Conservation (phyloP, 257 asterid species). For the Voacanga thouarsii region DNA sequence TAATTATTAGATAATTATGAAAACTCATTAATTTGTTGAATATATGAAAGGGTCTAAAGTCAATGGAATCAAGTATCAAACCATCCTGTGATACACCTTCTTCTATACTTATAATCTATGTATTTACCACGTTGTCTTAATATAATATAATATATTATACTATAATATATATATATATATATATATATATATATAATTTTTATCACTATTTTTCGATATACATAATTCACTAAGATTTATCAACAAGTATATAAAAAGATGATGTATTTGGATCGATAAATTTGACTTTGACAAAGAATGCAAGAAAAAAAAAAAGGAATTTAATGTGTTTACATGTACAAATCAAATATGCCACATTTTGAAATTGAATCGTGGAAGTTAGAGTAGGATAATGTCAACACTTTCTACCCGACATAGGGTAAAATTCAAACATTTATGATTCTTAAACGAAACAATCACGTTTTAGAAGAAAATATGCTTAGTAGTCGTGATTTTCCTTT, state of each 20-base stretch:
- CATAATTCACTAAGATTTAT: background rate
- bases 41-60: background rate
- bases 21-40: background rate
- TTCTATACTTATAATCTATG: background rate
- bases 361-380: too few species aligned
- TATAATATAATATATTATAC: too few species aligned
- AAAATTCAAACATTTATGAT: too few species aligned
- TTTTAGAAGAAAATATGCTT: too few species aligned
- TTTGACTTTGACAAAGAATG: background rate
- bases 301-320: background rate
- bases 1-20: background rate
- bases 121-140: too few species aligned
- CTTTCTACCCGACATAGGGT: too few species aligned
- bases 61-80: constrained; percentile 7
- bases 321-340: background rate
- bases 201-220: background rate
- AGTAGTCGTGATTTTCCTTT: too few species aligned
- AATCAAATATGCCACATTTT: too few species aligned
- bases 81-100: constrained; percentile 6
- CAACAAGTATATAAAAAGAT: background rate
- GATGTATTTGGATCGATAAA: background rate
- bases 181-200: background rate
- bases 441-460: too few species aligned
- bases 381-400: too few species aligned
- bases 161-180: too few species aligned